Base-by-base conservation (phyloP, 176 grass and related monocot species). In the Avena atlantica region DNA sequence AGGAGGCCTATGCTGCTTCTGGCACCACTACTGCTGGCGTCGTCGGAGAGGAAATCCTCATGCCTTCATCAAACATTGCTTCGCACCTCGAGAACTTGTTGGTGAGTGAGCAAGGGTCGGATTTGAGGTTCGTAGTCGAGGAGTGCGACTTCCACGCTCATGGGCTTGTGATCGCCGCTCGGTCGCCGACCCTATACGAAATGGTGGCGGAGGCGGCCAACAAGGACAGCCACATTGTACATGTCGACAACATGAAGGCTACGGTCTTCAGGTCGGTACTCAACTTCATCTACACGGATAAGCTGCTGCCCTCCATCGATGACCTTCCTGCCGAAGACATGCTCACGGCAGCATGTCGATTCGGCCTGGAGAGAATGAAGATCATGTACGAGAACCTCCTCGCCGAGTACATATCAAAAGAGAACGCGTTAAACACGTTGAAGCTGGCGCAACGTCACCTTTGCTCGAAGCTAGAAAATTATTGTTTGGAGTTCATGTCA, bases 261-360 rank as follows among this genome's bases (percentile, higher is more conserved):
- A 8, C 17, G 8, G 67, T 70, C 9, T 70, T 70, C 3, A 70
- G 9, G 36, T 70, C 17, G 36, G 36, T 44, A n/a, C 34, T 70
- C 67, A 36, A 44, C 36, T 70, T 44, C 67, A 70, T 70, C 36
- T 70, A 70, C 67, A 70, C 67, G 8, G 67, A 70, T 17, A 44
- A 70, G 36, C 36, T 44, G 36, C 36, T 44, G 4, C 67, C 67
- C 1, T 11, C 36, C 20, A 44, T 4, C 1, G 9, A 70, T n/a
- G 20, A 42, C 17, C 34, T 44, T 70, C 0, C 9, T 11, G 36
- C 37, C 10, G 17, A 70, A 70, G 67, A 70, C 16, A 70, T 70
- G 67, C 67, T 70, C 4, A 36, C 0, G 16, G 67, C 17, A 44
- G 67, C 36, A 0, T 70, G 36, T 9, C 67, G 9, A 44, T 70